Conservation (phyloP, 108 stramenopile species). For the Nannochloropsis oceanica region DNA sequence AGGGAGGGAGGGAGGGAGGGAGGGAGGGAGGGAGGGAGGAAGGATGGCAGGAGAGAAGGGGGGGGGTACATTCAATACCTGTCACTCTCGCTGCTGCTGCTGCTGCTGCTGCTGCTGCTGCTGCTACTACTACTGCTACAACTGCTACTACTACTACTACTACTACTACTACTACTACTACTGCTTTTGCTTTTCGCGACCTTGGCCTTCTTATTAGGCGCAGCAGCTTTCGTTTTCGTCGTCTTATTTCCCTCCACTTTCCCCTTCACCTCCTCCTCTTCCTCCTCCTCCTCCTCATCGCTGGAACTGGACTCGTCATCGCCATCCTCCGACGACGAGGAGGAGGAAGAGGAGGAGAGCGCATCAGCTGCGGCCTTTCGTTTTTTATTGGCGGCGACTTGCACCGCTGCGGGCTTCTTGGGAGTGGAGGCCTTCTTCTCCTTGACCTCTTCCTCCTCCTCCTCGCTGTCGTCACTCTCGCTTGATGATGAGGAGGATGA, state of each 20-base stretch:
- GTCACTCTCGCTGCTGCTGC: slow-evolving; percentile 17
- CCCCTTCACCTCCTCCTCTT: slow-evolving; percentile 17
- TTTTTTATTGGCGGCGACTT: background rate
- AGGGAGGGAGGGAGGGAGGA: background rate
- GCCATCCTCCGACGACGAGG: background rate
- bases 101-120: background rate
- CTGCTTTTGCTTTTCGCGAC: slow-evolving; percentile 8
- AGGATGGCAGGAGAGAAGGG: background rate
- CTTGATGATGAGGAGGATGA: background rate
- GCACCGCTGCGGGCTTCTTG: background rate
- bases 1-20: slow-evolving; percentile 9
- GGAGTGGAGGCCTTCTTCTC: background rate
- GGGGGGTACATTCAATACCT: background rate
- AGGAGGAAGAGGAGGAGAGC: background rate
- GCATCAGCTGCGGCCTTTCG: background rate
- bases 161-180: background rate
- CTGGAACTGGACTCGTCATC: slow-evolving; percentile 4
- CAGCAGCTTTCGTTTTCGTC: background rate
- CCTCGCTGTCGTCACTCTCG: background rate
- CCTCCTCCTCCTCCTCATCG: background rate
- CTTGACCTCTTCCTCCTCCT: background rate
- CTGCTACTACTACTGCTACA: slow-evolving; percentile 21
- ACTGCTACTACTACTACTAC: slow-evolving; percentile 1
- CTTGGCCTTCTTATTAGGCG: background rate
- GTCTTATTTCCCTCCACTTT: background rate